Conservation (phyloP, 1,139 yeast genomes). For the Ogataea hybrid region DNA sequence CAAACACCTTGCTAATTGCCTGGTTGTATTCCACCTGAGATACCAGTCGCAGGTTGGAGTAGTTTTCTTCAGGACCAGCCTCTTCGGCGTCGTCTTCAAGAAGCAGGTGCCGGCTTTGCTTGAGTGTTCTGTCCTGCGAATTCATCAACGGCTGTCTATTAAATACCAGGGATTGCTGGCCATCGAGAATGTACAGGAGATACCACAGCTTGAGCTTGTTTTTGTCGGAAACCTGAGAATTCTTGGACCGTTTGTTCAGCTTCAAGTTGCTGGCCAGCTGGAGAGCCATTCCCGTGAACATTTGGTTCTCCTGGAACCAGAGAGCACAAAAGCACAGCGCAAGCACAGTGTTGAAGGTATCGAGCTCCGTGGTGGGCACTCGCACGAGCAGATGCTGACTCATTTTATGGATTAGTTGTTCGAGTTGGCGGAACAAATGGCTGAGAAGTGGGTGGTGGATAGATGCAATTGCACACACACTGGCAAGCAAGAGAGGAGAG, state of each 20-base stretch:
- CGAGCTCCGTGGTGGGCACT: slow-evolving; percentile 38
- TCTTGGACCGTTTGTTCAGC: slow-evolving; percentile 33
- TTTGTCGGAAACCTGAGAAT: slow-evolving; percentile 34
- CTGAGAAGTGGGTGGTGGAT: slow-evolving; percentile 55
- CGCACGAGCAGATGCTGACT: slow-evolving; percentile 47
- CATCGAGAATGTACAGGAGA: slow-evolving; percentile 63
- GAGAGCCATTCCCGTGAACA: slow-evolving; percentile 66
- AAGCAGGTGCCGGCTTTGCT: slow-evolving; percentile 41
- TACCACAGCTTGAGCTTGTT: slow-evolving; percentile 65
- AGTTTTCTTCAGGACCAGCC: slow-evolving; percentile 15
- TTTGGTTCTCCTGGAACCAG: slow-evolving; percentile 64
- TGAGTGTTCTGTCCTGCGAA: slow-evolving; percentile 42
- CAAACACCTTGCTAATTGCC: slow-evolving; percentile 59
- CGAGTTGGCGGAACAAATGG: slow-evolving; percentile 39
- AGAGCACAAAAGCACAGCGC: slow-evolving; percentile 67
- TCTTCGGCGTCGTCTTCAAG: slow-evolving; percentile 10
- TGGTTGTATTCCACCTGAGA: slow-evolving; percentile 73
- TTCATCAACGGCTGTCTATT: slow-evolving; percentile 56
- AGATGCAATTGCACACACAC: slow-evolving; percentile 62
- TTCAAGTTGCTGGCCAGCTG: slow-evolving; percentile 61
- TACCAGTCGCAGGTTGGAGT: slow-evolving; percentile 59
- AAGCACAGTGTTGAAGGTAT: slow-evolving; percentile 58
- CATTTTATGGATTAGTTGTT: slow-evolving; percentile 43
- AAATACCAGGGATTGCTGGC: slow-evolving; percentile 64
- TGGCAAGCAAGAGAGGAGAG: slow-evolving; percentile 60